Percentiles rank a stretch among this genome's conserved stretches.
These are phyloP conservation scores for Boletus bicolor DNA, from an alignment of 768 basidiomycete genomes.

Conservation along the genomic window DNA sequence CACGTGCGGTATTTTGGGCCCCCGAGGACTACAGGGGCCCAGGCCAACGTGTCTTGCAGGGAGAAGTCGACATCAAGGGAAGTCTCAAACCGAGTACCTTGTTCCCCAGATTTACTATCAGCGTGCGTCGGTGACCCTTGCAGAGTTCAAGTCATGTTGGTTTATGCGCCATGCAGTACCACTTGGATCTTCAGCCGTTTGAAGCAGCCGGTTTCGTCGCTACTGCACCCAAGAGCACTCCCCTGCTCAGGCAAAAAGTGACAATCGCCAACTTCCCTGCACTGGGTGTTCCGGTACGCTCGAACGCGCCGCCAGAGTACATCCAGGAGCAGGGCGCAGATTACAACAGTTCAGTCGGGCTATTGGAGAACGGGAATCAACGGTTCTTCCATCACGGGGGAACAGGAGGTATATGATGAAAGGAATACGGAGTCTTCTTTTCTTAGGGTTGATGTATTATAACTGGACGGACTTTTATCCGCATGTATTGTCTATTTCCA, in stretches of 20 bases:
- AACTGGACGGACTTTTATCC: not conserved
- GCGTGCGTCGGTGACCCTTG: conserved; percentile 34
- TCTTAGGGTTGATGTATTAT: not conserved
- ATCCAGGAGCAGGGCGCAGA: conserved; percentile 40
- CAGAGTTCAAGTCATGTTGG: not conserved
- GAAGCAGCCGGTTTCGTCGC: conserved; percentile 41
- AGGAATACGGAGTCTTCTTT: not conserved
- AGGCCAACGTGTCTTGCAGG: conserved; percentile 40
- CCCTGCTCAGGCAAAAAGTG: conserved; percentile 40
- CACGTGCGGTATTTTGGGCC: conserved; percentile 49
- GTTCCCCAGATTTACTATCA: conserved; percentile 46
- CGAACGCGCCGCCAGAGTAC: conserved; percentile 55
- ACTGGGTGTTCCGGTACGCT: conserved; percentile 38
- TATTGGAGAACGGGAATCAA: conserved; percentile 56
- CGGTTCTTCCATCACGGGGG: conserved; percentile 37
- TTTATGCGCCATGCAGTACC: conserved; percentile 36
- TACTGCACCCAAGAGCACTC: conserved; percentile 18
- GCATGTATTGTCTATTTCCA: conserved; percentile 15
- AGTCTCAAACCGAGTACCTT: conserved; percentile 41
- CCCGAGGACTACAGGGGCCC: conserved; percentile 22
- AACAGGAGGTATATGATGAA: conserved; percentile 1
- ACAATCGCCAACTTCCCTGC: conserved; percentile 38
- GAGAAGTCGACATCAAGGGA: conserved; percentile 50
- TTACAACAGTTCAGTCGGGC: conserved; percentile 50
- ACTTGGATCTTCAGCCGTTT: conserved; percentile 42